Evolutionary conservation across 2,329 filamentous ascomycete species (phyloP).

Genomic region (Stemphylium lycopersici): DNA sequence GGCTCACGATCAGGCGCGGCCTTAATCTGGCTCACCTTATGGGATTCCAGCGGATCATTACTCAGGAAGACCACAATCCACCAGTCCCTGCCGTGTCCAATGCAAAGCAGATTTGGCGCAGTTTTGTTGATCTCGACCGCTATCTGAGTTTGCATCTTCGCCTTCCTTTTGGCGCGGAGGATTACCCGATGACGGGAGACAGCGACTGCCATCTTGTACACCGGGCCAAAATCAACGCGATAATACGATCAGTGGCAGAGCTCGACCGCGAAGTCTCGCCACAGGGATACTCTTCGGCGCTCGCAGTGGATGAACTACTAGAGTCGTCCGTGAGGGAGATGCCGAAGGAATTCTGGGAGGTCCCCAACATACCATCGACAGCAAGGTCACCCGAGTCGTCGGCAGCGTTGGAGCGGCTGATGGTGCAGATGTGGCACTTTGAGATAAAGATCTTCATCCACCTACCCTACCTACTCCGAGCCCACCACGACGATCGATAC

Average conservation of each 20-base stretch:
- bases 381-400: conserved; percentile 38
- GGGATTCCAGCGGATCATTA: conserved; percentile 46
- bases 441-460: conserved; percentile 46
- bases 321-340: conserved; percentile 38
- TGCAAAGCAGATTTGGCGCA: conserved; percentile 39
- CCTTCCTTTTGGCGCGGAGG: conserved; percentile 43
- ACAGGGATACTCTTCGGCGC: conserved; percentile 40
- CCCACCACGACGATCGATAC: conserved; percentile 39
- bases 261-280: conserved; percentile 39
- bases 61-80: conserved; percentile 23
- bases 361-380: conserved; percentile 44
- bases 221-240: conserved; percentile 29
- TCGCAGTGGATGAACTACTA: conserved; percentile 42
- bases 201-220: conserved; percentile 29
- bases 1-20: conserved; percentile 43
- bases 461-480: conserved; percentile 42
- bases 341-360: conserved; percentile 45
- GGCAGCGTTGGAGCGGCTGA: conserved; percentile 35
- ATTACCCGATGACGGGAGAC: conserved; percentile 34
- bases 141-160: conserved; percentile 45
- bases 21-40: conserved; percentile 45
- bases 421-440: conserved; percentile 47
- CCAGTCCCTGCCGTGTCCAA: conserved; percentile 34
- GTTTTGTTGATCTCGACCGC: conserved; percentile 40
- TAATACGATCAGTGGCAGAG: conserved; percentile 35